These are phyloP conservation scores for Fallopia convolvulus DNA, from an alignment of 148 eudicot genomes.

Conservation along the genomic window DNA sequence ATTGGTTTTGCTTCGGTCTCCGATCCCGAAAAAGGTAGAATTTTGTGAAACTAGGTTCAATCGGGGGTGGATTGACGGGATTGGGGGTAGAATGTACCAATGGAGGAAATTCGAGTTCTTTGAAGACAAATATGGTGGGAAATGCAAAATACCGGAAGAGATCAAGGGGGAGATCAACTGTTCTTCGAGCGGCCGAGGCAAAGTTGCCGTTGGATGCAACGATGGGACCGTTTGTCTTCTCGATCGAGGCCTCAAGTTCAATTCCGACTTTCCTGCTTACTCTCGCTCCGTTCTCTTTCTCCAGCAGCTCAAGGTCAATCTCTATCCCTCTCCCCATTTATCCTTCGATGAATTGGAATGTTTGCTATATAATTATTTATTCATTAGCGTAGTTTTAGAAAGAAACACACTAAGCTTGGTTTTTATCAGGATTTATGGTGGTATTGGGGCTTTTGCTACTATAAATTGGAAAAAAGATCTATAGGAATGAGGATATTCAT, in stretches of 20 bases:
- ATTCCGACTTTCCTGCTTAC: constrained; percentile 72
- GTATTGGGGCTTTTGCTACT: background rate
- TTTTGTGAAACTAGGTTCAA: background rate
- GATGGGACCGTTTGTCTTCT: constrained; percentile 64
- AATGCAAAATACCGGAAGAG: constrained; percentile 53
- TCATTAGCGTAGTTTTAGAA: background rate
- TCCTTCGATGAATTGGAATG: constrained; percentile 3
- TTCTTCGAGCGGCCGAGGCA: constrained; percentile 82
- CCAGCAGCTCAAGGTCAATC: constrained; percentile 84
- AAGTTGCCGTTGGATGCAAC: constrained; percentile 56
- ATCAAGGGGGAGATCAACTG: constrained; percentile 51
- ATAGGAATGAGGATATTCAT: background rate
- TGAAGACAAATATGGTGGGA: constrained; percentile 74
- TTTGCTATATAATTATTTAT: background rate
- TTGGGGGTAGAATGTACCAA: constrained; percentile 47
- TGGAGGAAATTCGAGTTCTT: constrained; percentile 98
- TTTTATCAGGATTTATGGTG: background rate
- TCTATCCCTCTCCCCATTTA: constrained; percentile 5
- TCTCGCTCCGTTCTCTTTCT: constrained; percentile 77
- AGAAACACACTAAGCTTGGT: background rate
- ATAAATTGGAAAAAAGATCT: background rate
- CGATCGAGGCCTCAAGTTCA: constrained; percentile 89
- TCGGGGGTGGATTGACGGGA: background rate
- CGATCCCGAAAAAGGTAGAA: background rate
- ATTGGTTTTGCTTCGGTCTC: background rate